phyloP scores from a whole-genome alignment of 2,329 filamentous ascomycete species.

The Penicillium hesseltinei region DNA sequence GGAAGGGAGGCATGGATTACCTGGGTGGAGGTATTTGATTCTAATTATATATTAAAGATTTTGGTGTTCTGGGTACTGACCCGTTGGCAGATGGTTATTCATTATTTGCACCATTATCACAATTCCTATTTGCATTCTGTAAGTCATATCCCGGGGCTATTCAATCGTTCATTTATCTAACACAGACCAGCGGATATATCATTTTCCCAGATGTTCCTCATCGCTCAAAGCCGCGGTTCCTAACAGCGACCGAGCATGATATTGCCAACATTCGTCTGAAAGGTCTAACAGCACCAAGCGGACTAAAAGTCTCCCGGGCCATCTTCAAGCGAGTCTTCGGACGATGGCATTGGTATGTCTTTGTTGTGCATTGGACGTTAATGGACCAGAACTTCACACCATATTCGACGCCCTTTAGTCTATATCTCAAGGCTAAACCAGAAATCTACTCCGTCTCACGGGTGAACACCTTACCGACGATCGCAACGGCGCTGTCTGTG shows the following conservation, averaged over 20 bases:
- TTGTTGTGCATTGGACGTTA: conserved; percentile 40
- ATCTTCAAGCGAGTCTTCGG: conserved; percentile 41
- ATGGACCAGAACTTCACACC: conserved; percentile 41
- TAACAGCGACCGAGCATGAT: conserved; percentile 11
- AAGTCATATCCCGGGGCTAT: neutral
- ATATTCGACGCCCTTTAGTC: conserved; percentile 38
- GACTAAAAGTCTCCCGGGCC: conserved; percentile 32
- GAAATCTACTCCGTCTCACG: conserved; percentile 40
- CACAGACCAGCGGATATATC: conserved; percentile 16
- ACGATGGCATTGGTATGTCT: conserved; percentile 44
- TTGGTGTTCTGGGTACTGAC: neutral
- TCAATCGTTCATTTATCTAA: neutral
- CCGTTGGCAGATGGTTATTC: conserved; percentile 28
- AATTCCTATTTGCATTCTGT: conserved; percentile 17
- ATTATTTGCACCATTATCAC: conserved; percentile 30
- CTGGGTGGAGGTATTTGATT: conserved; percentile 5
- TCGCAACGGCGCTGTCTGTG: conserved; percentile 41
- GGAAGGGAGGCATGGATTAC: conserved; percentile 11
- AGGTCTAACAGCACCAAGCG: conserved; percentile 30
- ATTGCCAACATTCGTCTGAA: conserved; percentile 20
- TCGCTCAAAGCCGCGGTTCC: conserved; percentile 19
- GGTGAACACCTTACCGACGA: conserved; percentile 45
- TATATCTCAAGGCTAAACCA: conserved; percentile 43
- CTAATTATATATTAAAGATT: neutral
- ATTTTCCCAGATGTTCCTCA: conserved; percentile 34